phyloP scores from a whole-genome alignment of 768 basidiomycete genomes.

The Glaciozyma antarctica region DNA sequence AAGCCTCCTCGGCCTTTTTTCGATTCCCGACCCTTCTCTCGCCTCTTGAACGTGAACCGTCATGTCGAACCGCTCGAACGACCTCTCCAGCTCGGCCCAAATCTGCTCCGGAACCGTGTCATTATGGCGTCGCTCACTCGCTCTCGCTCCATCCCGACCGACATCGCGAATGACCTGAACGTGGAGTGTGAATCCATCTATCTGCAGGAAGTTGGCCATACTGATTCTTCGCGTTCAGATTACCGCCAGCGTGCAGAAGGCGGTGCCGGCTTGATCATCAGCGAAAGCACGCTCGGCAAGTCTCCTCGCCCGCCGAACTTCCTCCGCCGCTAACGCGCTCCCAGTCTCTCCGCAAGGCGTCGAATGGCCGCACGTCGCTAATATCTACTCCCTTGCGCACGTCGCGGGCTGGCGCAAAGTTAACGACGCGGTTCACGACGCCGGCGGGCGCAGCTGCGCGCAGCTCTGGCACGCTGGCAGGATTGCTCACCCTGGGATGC shows the following conservation, averaged over 20 bases:
- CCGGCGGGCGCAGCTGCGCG: not conserved
- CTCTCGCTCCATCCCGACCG: not conserved
- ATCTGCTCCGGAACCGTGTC: not conserved
- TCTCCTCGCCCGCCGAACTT: not conserved
- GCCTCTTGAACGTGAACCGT: too few relatives aligned
- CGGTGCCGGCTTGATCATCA: constrained; percentile 4
- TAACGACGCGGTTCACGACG: not conserved
- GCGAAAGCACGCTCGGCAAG: not conserved
- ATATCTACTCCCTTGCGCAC: constrained; percentile 1
- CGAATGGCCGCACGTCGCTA: constrained; percentile 7
- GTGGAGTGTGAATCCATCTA: not conserved
- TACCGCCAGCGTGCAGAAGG: constrained; percentile 9
- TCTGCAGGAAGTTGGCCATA: too few relatives aligned
- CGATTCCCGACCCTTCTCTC: too few relatives aligned
- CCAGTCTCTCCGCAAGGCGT: not conserved
- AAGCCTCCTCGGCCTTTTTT: too few relatives aligned
- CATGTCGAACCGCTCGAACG: too few relatives aligned
- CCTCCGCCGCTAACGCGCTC: not conserved
- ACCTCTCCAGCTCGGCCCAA: too few relatives aligned
- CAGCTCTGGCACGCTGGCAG: not conserved
- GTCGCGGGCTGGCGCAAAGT: constrained; percentile 7
- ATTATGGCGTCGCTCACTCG: not conserved
- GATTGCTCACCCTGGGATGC: not conserved
- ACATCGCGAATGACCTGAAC: constrained; percentile 1
- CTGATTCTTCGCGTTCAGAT: not conserved